phyloP scores from a whole-genome alignment of 2,329 filamentous ascomycete species.

The Dryadomyces sulphureus region DNA sequence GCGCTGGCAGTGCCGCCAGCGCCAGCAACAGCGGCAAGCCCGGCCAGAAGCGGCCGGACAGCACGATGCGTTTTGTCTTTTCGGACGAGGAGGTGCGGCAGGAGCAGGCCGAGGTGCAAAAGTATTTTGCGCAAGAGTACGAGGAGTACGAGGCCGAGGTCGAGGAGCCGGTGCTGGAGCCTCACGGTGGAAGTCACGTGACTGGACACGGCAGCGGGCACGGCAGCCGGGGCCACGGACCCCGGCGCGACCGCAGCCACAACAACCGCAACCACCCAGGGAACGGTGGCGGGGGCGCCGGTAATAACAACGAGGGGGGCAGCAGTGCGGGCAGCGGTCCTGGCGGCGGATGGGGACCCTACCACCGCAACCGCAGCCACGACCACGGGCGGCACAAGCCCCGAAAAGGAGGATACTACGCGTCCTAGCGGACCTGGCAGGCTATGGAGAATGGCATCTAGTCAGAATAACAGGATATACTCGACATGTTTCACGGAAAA shows the following conservation, averaged over 20 bases:
- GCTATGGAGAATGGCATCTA: background rate
- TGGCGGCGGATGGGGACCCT: slow-evolving; percentile 1
- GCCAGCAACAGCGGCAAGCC: slow-evolving; percentile 21
- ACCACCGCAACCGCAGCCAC: slow-evolving; percentile 2
- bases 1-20: slow-evolving; percentile 3
- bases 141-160: slow-evolving; percentile 68
- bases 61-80: slow-evolving; percentile 81
- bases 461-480: background rate
- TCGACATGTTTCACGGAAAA: no score
- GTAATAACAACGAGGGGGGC: background rate
- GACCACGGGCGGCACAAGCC: slow-evolving; percentile 2
- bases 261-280: background rate
- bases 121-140: slow-evolving; percentile 58
- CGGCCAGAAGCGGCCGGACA: slow-evolving; percentile 38
- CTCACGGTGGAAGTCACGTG: background rate
- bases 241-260: slow-evolving; percentile 5
- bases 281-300: background rate
- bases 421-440: background rate
- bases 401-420: slow-evolving; percentile 4
- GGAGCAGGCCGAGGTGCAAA: slow-evolving; percentile 53
- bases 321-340: background rate
- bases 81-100: slow-evolving; percentile 59
- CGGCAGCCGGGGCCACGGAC: background rate
- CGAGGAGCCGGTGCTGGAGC: slow-evolving; percentile 42
- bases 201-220: background rate